Conservation (phyloP, 2,329 filamentous ascomycete genomes). For the Onygena corvina region DNA sequence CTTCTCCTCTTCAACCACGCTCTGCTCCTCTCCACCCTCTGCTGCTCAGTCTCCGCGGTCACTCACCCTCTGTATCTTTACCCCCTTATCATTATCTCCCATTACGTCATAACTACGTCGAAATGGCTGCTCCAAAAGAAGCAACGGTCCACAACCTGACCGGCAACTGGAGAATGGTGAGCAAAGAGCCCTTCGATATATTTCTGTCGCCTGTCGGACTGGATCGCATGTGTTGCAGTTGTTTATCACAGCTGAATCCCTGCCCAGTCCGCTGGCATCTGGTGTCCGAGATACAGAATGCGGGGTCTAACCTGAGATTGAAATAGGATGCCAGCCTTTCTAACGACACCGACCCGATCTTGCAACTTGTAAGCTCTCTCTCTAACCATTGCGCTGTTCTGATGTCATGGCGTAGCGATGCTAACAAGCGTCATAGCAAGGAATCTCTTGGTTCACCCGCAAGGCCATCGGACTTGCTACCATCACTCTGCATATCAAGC, state of each 20-base stretch:
- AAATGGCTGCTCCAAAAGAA: slow-evolving; percentile 59
- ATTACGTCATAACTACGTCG: slow-evolving; percentile 21
- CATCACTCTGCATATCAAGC: slow-evolving; percentile 52
- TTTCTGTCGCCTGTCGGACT: no score
- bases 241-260: no score
- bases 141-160: slow-evolving; percentile 56
- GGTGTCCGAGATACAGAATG: slow-evolving; percentile 1
- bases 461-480: slow-evolving; percentile 59
- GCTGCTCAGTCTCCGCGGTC: background rate
- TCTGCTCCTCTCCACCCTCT: background rate
- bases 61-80: background rate
- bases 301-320: slow-evolving; percentile 4
- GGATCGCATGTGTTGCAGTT: no score
- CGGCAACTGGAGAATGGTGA: slow-evolving; percentile 59
- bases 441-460: slow-evolving; percentile 58
- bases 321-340: slow-evolving; percentile 63
- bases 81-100: slow-evolving; percentile 7
- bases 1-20: background rate
- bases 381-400: background rate
- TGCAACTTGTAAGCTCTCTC: slow-evolving; percentile 42
- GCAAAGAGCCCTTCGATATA: no score
- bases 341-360: slow-evolving; percentile 54
- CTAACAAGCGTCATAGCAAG: slow-evolving; percentile 39
- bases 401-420: no score
- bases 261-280: no score